Conservation (phyloP, 352 stramenopile species). For the Discostella stelligera region DNA sequence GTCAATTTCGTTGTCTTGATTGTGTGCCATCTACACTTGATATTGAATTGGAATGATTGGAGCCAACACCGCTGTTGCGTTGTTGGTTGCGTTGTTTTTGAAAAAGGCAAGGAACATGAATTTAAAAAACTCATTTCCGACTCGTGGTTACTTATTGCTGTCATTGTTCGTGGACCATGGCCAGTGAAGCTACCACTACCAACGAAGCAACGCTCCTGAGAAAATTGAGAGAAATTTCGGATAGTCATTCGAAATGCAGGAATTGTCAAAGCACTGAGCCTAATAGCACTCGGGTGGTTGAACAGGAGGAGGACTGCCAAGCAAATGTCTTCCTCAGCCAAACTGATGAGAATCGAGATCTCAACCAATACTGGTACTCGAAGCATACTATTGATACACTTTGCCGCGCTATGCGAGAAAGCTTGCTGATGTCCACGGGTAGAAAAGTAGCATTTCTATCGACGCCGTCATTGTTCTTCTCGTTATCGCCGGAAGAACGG, state of each 20-base stretch:
- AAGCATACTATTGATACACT: constrained; percentile 83
- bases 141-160: neutral
- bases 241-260: constrained; percentile 24
- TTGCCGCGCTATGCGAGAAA: constrained; percentile 48
- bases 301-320: neutral
- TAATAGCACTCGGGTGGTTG: constrained; percentile 5
- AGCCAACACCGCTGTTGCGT: neutral
- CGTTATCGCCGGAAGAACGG: constrained; percentile 69
- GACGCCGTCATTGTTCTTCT: constrained; percentile 92
- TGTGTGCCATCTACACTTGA: constrained; percentile 37
- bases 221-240: constrained; percentile 46
- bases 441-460: constrained; percentile 87
- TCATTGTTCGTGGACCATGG: neutral
- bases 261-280: constrained; percentile 7
- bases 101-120: neutral
- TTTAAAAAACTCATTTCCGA: neutral
- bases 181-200: constrained; percentile 4
- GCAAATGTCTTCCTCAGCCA: constrained; percentile 39
- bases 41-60: neutral
- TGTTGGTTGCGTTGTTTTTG: neutral
- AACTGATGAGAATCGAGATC: constrained; percentile 86
- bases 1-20: constrained; percentile 87
- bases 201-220: constrained; percentile 28
- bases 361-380: constrained; percentile 97
- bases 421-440: constrained; percentile 40